Evolutionary conservation across 2,329 filamentous ascomycete species (phyloP).

Genomic region (Aspergillus japonicus): DNA sequence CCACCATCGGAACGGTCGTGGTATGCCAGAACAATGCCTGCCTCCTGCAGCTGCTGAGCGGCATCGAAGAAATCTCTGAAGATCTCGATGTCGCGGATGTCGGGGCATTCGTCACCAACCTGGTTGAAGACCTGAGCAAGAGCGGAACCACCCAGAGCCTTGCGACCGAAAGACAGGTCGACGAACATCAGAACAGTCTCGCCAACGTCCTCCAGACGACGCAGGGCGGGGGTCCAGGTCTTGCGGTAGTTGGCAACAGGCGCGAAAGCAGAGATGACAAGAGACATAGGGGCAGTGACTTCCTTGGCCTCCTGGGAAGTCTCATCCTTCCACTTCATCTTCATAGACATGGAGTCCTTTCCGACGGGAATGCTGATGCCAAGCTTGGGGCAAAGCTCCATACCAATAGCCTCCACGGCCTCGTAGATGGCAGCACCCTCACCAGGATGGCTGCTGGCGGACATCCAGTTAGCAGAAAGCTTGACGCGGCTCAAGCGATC

Average conservation of each 20-base stretch:
- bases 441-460: constrained; percentile 86
- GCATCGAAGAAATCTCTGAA: constrained; percentile 92
- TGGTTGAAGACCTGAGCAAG: constrained; percentile 86
- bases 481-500: constrained; percentile 76
- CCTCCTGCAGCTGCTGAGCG: constrained; percentile 65
- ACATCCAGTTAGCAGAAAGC: constrained; percentile 98
- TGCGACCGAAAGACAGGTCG: constrained; percentile 77
- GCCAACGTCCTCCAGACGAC: constrained; percentile 79
- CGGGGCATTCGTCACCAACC: constrained; percentile 78
- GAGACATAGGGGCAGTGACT: constrained; percentile 86
- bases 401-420: constrained; percentile 86
- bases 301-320: constrained; percentile 68
- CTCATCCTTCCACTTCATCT: constrained; percentile 85
- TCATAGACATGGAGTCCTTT: constrained; percentile 99
- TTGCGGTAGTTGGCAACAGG: constrained; percentile 77
- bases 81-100: constrained; percentile 77
- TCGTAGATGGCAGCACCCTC: constrained; percentile 92
- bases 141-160: constrained; percentile 84
- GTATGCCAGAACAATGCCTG: constrained; percentile 79
- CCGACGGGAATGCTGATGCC: constrained; percentile 93
- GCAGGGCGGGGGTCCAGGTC: constrained; percentile 91
- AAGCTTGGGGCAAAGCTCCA: constrained; percentile 87
- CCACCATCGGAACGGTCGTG: constrained; percentile 94
- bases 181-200: constrained; percentile 88
- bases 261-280: constrained; percentile 88